Evolutionary conservation across 805 yeast genomes (phyloP), one percentile per base, ranked within the genome.

Genomic region (Isabelozyma heimii): DNA sequence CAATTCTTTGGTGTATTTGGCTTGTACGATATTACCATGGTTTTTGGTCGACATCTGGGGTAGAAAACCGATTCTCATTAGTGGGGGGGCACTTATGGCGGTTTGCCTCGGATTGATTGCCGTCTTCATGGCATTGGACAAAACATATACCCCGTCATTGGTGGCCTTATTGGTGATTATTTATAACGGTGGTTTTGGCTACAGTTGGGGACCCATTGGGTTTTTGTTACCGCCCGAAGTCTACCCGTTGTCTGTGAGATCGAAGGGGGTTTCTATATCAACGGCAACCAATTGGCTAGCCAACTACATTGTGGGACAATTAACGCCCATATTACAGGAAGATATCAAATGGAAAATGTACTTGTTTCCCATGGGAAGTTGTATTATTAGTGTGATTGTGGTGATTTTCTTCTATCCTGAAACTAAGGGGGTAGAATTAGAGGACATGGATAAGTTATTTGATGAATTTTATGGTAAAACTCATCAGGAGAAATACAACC

Each of bases 161-260:
- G 77, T 73, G 17, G 77, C 76, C 5, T 24, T 69, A 2, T 62
- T 73, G 56, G 79, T 74, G 37, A 60, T 74, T 5, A 52, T 73
- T 6, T 74, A 72, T 56, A 73, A 73, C 44, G 78, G 75, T 1
- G 62, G 70, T 4, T 73, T 73, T 56, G 79, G 79, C 4, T 73
- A 63, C 56, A 68, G 75, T 50, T 73, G 77, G 77, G 79, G 79
- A 5, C 79, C 79, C 5, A 65, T 73, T 26, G 77, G 77, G 15
- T 73, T 70, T 41, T 64, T 73, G 40, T 65, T 72, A 38, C 77
- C 77, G 1, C 77, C 77, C 1, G 79, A 73, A 52, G 75, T 71
- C 39, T 70, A 64, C 48, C 77, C 78, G 10, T 60, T 74, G 47
- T 69, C 76, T 9, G 69, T 73, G 37, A 56, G 79, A 47, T 60